phyloP scores from a whole-genome alignment of 108 stramenopile species.

The Nitzschia sp. region DNA sequence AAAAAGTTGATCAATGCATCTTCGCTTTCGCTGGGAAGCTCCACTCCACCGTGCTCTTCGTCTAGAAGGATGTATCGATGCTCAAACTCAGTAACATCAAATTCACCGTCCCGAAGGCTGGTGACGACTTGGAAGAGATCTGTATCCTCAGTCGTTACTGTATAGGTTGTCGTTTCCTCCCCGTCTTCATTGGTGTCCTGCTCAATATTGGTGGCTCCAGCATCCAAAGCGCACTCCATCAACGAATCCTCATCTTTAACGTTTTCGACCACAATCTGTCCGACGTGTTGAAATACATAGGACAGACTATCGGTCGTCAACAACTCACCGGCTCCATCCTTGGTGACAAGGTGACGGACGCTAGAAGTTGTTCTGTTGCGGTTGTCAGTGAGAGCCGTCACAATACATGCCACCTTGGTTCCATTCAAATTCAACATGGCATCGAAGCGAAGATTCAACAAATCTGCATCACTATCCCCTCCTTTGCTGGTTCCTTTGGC shows the following conservation, averaged over 20 bases:
- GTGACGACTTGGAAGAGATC: constrained; percentile 50
- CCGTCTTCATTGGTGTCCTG: constrained; percentile 11
- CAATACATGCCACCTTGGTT: constrained; percentile 57
- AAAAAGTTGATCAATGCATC: constrained; percentile 57
- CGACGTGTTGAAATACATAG: constrained; percentile 71
- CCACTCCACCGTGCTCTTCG: constrained; percentile 33
- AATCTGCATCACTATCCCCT: constrained; percentile 34
- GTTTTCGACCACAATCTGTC: constrained; percentile 46
- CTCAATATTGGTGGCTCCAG: constrained; percentile 68
- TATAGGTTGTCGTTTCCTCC: constrained; percentile 5
- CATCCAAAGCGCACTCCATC: constrained; percentile 66
- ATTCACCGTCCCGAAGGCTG: constrained; percentile 37
- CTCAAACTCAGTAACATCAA: constrained; percentile 51
- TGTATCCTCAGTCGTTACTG: constrained; percentile 59
- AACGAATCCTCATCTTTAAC: constrained; percentile 49
- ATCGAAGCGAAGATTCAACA: constrained; percentile 54
- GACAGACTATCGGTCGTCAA: constrained; percentile 53
- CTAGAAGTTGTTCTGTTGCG: constrained; percentile 71
- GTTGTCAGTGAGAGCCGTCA: constrained; percentile 71
- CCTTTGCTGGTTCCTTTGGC: constrained; percentile 51
- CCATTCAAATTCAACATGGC: constrained; percentile 56
- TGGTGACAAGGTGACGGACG: constrained; percentile 58
- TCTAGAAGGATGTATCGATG: constrained; percentile 57
- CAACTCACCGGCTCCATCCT: constrained; percentile 58
- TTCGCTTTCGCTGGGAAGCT: constrained; percentile 38